A percentile compares a stretch with the other conserved stretches of the same genome.
Evolutionary conservation across 345 rosid species (phyloP).

Genomic region (rapeseed (Brassica napus)): Da-Ae NC_063444.1:2876501-2877000

Average conservation of each 20-base stretch:
- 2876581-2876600: slow-evolving; percentile 22
- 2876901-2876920: neutral
- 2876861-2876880: slow-evolving; percentile 27
- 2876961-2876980: slow-evolving; percentile 75
- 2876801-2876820: slow-evolving; percentile 3
- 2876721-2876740: slow-evolving; percentile 86
- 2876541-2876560: neutral
- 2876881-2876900: slow-evolving; percentile 29
- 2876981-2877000: slow-evolving; percentile 85
- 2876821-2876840: slow-evolving; percentile 24
- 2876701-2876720: slow-evolving; percentile 88
- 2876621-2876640: slow-evolving; percentile 78
- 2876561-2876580: neutral
- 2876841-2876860: slow-evolving; percentile 21
- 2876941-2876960: slow-evolving; percentile 63
- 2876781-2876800: neutral
- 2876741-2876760: slow-evolving; percentile 66
- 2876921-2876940: slow-evolving; percentile 33
- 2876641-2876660: slow-evolving; percentile 93
- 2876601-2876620: slow-evolving; percentile 30
- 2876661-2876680: slow-evolving; percentile 92
- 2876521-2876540: neutral
- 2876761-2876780: slow-evolving; percentile 76
- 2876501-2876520: neutral
- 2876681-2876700: slow-evolving; percentile 83